Base-by-base conservation (phyloP, 352 stramenopile species). In the Plasmopara halstedii region DNA sequence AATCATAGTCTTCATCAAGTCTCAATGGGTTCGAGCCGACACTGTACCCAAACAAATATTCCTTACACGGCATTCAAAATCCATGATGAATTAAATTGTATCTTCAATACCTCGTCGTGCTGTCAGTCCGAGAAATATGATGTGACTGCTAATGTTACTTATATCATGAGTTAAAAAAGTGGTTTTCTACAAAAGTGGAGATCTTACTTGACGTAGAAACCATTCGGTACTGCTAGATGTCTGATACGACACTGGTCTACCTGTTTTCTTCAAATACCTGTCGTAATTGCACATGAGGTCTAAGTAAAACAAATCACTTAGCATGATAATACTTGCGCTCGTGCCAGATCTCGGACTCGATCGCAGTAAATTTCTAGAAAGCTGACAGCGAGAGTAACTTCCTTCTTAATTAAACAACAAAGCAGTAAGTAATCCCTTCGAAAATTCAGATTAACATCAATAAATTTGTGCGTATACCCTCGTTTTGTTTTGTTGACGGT, bases 331-430 rank as follows among this genome's bases (percentile, higher is more conserved):
- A 70, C 53, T 53, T 83, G 97, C 58, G 89, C 88, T 60, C 86
- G 67, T 5, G 87, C 80, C 9, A 97, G 76, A 56, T 97, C 90
- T 9, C 90, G 79, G 10, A 97, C 81, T 17, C 84, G 83, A 47
- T 97, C 90, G 38, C 86, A 95, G 66, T 97, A 97, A 19, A 97
- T 96, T 64, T 97, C 90, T 36, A 97, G 57, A 60, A 97, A 96
- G 38, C 83, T 95, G 36, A 96, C 82, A 14, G 85, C 76, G 3
- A 96, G 57, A 15, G 80, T 89, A 13, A 87, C 71, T 62, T 83
- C 74, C 80, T 89, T 55, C 5, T 26, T 17, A 47, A 26, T 9
- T 42, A 54, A 34, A 2, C 26, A 37, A 10, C 4, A 13, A 1
- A n/a, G 22, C 11, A 11, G 11, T 10, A 29, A 29, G 11, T 11